These are phyloP conservation scores for Kickxella alabastrina DNA, from an alignment of 192 early-diverging fungal species.

Conservation along the genomic window DNA sequence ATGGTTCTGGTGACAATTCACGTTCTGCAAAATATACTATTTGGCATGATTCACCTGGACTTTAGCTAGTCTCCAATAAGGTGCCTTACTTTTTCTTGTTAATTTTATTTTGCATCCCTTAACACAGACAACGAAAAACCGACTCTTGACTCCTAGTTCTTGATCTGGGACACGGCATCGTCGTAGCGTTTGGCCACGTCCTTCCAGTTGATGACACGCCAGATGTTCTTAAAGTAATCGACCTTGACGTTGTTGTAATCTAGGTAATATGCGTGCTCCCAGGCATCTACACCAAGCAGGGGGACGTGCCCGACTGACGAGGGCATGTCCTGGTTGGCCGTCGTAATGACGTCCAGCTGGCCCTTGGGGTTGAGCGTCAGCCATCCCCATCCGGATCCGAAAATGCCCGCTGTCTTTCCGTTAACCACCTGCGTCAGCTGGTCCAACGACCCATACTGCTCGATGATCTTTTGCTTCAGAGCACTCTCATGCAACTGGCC, in stretches of 20 bases:
- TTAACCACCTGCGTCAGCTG: constrained; percentile 75
- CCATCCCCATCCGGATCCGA: constrained; percentile 98
- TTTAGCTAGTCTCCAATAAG: constrained; percentile 26
- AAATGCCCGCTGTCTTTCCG: constrained; percentile 73
- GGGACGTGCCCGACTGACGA: constrained; percentile 64
- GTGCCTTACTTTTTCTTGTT: background rate
- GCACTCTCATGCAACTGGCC: constrained; percentile 62
- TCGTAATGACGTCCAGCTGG: constrained; percentile 80
- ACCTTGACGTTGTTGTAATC: constrained; percentile 97
- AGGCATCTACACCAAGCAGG: constrained; percentile 88
- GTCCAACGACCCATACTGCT: constrained; percentile 82
- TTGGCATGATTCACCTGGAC: constrained; percentile 59
- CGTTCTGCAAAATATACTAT: constrained; percentile 67
- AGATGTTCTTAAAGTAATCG: constrained; percentile 94
- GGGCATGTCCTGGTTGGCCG: constrained; percentile 80
- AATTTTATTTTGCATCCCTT: background rate
- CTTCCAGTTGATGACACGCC: constrained; percentile 98
- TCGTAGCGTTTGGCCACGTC: constrained; percentile 82
- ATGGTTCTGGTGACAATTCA: constrained; percentile 69
- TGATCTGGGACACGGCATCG: constrained; percentile 49
- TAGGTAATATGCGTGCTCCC: constrained; percentile 97
- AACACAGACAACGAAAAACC: no score
- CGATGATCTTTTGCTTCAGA: constrained; percentile 70
- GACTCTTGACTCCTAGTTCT: no score
- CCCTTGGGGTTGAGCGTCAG: constrained; percentile 82